Conservation (phyloP, 148 eudicot species). For the Nyssa sinensis region DNA sequence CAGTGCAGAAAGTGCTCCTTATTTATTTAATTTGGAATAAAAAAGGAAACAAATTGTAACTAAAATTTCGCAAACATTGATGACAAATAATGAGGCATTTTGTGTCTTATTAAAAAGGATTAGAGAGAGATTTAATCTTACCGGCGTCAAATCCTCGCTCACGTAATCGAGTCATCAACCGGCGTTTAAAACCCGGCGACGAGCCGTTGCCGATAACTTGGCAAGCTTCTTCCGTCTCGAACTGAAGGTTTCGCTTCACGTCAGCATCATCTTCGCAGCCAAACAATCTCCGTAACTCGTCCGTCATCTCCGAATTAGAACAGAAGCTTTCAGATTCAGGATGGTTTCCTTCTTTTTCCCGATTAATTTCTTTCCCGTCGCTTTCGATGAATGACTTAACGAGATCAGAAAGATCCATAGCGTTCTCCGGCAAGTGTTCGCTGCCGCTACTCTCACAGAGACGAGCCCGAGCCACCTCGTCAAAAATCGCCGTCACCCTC, state of each 20-base stretch:
- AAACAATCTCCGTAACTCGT: constrained; percentile 35
- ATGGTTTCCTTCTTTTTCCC: neutral
- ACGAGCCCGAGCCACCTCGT: constrained; percentile 33
- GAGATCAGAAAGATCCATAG: constrained; percentile 56
- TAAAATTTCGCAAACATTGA: no score
- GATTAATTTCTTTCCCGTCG: constrained; percentile 17
- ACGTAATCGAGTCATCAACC: constrained; percentile 53
- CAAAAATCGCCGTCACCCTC: constrained; percentile 64
- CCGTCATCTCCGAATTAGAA: constrained; percentile 28
- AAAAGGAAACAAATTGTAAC: no score
- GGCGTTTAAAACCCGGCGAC: constrained; percentile 42
- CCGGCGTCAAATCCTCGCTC: constrained; percentile 69
- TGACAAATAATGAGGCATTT: no score
- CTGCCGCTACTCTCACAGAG: constrained; percentile 65
- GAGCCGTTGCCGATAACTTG: constrained; percentile 8
- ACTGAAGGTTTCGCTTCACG: constrained; percentile 23
- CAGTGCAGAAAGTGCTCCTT: no score
- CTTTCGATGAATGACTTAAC: constrained; percentile 67
- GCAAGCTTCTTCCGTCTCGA: constrained; percentile 32
- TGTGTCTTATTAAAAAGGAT: no score
- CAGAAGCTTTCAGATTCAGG: constrained; percentile 4
- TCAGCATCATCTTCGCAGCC: constrained; percentile 25
- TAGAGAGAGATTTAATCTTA: constrained; percentile 25
- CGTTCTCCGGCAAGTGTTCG: constrained; percentile 47
- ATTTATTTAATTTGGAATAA: no score